Base-by-base conservation (phyloP, 176 grass and related monocot species). In the Aegilops longissima region DNA sequence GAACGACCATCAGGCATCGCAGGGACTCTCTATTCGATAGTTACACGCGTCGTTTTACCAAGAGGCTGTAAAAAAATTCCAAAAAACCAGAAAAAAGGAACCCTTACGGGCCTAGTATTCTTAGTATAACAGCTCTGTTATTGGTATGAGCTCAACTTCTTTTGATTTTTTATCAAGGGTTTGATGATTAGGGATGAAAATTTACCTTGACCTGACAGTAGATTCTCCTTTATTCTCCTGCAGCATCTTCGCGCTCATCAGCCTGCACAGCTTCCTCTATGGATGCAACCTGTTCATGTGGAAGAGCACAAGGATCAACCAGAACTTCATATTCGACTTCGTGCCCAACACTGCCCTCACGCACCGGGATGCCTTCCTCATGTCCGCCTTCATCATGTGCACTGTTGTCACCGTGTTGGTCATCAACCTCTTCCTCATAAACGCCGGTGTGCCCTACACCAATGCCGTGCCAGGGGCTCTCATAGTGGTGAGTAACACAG, bases 271-370 rank as follows among this genome's bases (percentile, higher is more conserved):
- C 81, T 98, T 98, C 77, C 49, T 98, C 24, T 98, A 98, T 13
- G 96, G 96, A 4, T 98, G 96, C 92, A 95, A 98, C 70, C 78
- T 98, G 31, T 91, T 92, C 78, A 82, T 92, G 86, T 98, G 96
- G 93, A 95, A 90, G 82, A 84, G 70, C 64, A 94, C 93, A n/a
- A 81, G 96, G 82, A 98, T 98, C 73, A 98, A 88, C 76, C 38
- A 88, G 61, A 98, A 98, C 59, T 98, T 95, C 92, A 96, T 98
- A 52, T 98, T 98, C 1, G 93, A 95, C 25, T 94, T 98, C 82
- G 81, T 85, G 16, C 70, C 88, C 0, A 92, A 29, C 76, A 95
- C 96, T 0, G 96, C 93, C 61, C 84, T 98, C 6, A 95, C 89
- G 12, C 90, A 95, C 82, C 58, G 93, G 13, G 96, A 96, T 18